Evolutionary conservation across 2,329 filamentous ascomycete genomes (phyloP).

Genomic region (Fusarium sp.): DNA sequence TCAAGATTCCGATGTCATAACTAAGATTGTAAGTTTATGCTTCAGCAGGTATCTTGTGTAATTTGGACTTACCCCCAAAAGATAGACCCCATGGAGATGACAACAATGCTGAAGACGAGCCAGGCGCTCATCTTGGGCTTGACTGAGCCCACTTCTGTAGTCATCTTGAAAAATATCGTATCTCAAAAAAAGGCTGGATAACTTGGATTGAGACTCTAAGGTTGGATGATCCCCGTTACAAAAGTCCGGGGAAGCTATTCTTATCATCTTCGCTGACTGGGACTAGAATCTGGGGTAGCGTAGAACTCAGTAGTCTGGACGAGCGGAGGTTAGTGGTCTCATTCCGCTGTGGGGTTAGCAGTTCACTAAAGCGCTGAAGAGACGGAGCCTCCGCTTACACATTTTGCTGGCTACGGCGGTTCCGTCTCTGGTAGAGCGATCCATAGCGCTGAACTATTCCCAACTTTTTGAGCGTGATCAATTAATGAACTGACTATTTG

Average conservation of each 20-base stretch:
- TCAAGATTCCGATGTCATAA: slow-evolving; percentile 27
- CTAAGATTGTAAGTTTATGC: background rate
- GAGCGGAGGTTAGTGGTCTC: slow-evolving; percentile 6
- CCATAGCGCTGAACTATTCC: background rate
- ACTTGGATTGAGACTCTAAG: background rate
- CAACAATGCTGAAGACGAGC: slow-evolving; percentile 23
- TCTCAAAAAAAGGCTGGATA: background rate
- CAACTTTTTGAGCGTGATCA: background rate
- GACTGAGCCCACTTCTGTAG: slow-evolving; percentile 11
- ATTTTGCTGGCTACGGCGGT: background rate
- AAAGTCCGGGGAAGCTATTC: slow-evolving; percentile 26
- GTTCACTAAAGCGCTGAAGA: background rate
- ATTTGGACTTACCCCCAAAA: slow-evolving; percentile 11
- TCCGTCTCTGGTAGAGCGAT: slow-evolving; percentile 1
- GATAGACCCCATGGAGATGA: slow-evolving; percentile 27
- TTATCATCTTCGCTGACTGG: slow-evolving; percentile 20
- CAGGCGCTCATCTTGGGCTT: slow-evolving; percentile 27
- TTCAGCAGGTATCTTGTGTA: background rate
- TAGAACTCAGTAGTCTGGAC: background rate
- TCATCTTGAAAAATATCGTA: slow-evolving; percentile 1
- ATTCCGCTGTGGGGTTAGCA: slow-evolving; percentile 15
- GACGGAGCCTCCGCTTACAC: slow-evolving; percentile 18
- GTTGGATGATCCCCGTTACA: background rate
- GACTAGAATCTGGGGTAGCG: slow-evolving; percentile 19
- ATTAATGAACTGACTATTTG: slow-evolving; percentile 10